Percentiles rank a stretch among this genome's conserved stretches.
Evolutionary conservation across 106 monocot species (phyloP).

Genomic region (Gastrodia elata): DNA sequence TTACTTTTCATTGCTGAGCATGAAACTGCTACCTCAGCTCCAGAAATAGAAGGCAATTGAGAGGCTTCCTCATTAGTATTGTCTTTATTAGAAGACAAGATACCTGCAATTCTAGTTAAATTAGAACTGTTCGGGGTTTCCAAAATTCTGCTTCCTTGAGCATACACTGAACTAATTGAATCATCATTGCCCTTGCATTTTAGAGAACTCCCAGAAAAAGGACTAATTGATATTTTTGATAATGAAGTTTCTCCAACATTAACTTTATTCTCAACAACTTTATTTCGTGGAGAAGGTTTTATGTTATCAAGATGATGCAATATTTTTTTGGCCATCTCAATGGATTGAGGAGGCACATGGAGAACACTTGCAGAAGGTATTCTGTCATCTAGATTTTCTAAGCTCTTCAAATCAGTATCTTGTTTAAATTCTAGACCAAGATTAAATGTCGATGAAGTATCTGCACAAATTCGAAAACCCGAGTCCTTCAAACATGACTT

Average conservation of each 20-base stretch:
- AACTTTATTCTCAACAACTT: constrained; percentile 17
- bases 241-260: constrained; percentile 5
- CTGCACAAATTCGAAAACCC: too few relatives aligned
- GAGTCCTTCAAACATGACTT: neutral
- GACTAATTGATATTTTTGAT: neutral
- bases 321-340: constrained; percentile 37
- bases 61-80: neutral
- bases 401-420: neutral
- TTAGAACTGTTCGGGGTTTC: neutral
- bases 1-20: neutral
- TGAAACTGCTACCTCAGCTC: neutral
- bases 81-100: neutral
- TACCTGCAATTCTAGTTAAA: neutral
- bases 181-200: neutral
- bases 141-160: neutral
- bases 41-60: neutral
- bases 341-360: constrained; percentile 41
- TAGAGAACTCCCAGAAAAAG: neutral
- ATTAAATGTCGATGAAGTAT: neutral
- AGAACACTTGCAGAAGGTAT: neutral
- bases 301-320: constrained; percentile 46
- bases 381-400: neutral
- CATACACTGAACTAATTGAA: neutral
- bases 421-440: neutral
- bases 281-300: constrained; percentile 31